phyloP scores from a whole-genome alignment of 202 grass and related monocot genomes.

The Bolboschoenoplectus hybrid region DNA sequence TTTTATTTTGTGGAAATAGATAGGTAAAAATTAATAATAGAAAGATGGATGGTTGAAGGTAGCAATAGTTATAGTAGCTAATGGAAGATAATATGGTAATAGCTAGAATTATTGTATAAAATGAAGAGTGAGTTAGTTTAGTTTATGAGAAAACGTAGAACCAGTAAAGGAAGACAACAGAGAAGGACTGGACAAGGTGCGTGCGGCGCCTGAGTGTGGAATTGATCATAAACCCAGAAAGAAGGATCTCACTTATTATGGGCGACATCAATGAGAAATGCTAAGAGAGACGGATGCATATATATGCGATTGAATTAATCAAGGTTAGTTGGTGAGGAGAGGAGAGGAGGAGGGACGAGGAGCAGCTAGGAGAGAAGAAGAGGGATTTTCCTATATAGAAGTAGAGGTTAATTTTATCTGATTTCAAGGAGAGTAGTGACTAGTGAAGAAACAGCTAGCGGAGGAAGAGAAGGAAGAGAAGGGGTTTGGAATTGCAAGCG shows the following conservation, averaged over 20 bases:
- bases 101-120: neutral
- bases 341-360: neutral
- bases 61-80: neutral
- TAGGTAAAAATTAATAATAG: neutral
- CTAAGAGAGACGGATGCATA: conserved; percentile 60
- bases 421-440: too few relatives aligned
- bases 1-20: conserved; percentile 1
- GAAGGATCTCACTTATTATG: conserved; percentile 96
- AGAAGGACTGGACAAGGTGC: conserved; percentile 94
- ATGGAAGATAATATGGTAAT: neutral
- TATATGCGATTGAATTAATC: conserved; percentile 48
- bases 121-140: neutral
- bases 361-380: neutral
- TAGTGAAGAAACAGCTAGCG: neutral
- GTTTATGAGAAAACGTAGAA: conserved; percentile 99
- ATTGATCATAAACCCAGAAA: conserved; percentile 99
- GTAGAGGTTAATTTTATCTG: too few relatives aligned
- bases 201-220: conserved; percentile 83
- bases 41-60: neutral
- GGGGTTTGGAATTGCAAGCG: neutral
- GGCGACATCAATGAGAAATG: conserved; percentile 79
- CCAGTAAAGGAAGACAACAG: conserved; percentile 98
- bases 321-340: neutral
- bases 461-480: neutral
- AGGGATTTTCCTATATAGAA: neutral